Evolutionary conservation across 176 grass and related monocot species (phyloP).

Genomic region (Neostapfia colusana): DNA sequence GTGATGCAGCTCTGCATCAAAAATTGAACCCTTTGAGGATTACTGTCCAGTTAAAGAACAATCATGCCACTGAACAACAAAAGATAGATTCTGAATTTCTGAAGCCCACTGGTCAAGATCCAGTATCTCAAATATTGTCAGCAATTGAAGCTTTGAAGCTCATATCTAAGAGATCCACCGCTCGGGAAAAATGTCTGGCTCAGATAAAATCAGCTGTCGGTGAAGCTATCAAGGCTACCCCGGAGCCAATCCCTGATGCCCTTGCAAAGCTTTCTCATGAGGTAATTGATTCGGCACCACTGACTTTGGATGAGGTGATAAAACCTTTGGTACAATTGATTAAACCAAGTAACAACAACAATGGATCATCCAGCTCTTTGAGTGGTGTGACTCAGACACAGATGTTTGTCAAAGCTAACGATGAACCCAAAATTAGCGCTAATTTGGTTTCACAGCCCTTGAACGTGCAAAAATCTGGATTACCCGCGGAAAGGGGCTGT

Average conservation of each 20-base stretch:
- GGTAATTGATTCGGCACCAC: slow-evolving; percentile 50
- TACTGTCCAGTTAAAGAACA: slow-evolving; percentile 64
- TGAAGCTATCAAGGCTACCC: slow-evolving; percentile 60
- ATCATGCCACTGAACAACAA: slow-evolving; percentile 23
- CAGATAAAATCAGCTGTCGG: slow-evolving; percentile 48
- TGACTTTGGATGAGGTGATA: slow-evolving; percentile 50
- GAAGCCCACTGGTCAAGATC: slow-evolving; percentile 30
- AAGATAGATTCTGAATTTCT: slow-evolving; percentile 2
- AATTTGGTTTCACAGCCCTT: neutral
- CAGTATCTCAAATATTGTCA: slow-evolving; percentile 36
- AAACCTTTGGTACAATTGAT: slow-evolving; percentile 53
- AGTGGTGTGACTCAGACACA: slow-evolving; percentile 33
- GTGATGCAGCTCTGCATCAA: slow-evolving; percentile 81
- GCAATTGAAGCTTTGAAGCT: slow-evolving; percentile 64
- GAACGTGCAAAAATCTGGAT: neutral
- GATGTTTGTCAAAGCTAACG: slow-evolving; percentile 8
- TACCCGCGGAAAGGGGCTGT: slow-evolving; percentile 18
- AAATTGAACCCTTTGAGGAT: slow-evolving; percentile 88
- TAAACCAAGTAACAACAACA: slow-evolving; percentile 37
- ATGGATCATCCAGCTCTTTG: slow-evolving; percentile 29
- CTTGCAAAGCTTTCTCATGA: slow-evolving; percentile 63
- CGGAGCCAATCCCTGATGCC: slow-evolving; percentile 53
- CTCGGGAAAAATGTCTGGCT: slow-evolving; percentile 33
- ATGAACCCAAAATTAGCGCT: slow-evolving; percentile 10
- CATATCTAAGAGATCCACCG: slow-evolving; percentile 39